Conservation (phyloP, 1,139 yeast genomes). For the Hansenula sp. region DNA sequence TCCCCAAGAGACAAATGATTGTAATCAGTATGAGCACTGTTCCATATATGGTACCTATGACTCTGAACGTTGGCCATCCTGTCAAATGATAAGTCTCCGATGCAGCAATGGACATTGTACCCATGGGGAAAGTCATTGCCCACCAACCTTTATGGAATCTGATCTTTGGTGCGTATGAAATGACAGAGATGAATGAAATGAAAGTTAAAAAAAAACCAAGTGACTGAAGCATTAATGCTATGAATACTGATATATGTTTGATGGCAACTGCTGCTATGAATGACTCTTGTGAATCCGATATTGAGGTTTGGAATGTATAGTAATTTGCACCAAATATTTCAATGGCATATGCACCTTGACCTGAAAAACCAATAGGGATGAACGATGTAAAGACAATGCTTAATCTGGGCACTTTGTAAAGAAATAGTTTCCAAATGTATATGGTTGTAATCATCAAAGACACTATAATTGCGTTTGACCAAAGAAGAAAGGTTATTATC, state of each 20-base stretch:
- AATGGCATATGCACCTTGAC: slow-evolving; percentile 77
- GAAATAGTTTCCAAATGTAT: slow-evolving; percentile 54
- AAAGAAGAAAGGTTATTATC: slow-evolving; percentile 50
- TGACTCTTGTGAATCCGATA: not conserved
- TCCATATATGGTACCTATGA: not conserved
- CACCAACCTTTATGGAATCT: slow-evolving; percentile 66
- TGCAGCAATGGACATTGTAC: slow-evolving; percentile 55
- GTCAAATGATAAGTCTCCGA: not conserved
- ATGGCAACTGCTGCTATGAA: slow-evolving; percentile 6
- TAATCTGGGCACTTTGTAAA: slow-evolving; percentile 55
- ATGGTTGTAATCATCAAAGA: slow-evolving; percentile 56
- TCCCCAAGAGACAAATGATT: not conserved
- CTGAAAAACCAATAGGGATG: slow-evolving; percentile 66
- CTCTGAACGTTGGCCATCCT: not conserved
- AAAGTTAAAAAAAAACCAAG: slow-evolving; percentile 64
- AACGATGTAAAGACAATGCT: slow-evolving; percentile 46
- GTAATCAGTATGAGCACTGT: not conserved
- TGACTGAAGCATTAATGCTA: slow-evolving; percentile 49
- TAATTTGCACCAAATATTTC: slow-evolving; percentile 51
- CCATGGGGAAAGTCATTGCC: slow-evolving; percentile 89
- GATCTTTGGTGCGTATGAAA: slow-evolving; percentile 33
- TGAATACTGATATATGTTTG: slow-evolving; percentile 27
- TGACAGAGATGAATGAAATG: slow-evolving; percentile 43
- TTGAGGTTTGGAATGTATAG: slow-evolving; percentile 10
- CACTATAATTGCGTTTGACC: slow-evolving; percentile 65